Conservation (phyloP, 371 early-diverging fungal genomes). For the Zopfochytrium polystomum region DNA sequence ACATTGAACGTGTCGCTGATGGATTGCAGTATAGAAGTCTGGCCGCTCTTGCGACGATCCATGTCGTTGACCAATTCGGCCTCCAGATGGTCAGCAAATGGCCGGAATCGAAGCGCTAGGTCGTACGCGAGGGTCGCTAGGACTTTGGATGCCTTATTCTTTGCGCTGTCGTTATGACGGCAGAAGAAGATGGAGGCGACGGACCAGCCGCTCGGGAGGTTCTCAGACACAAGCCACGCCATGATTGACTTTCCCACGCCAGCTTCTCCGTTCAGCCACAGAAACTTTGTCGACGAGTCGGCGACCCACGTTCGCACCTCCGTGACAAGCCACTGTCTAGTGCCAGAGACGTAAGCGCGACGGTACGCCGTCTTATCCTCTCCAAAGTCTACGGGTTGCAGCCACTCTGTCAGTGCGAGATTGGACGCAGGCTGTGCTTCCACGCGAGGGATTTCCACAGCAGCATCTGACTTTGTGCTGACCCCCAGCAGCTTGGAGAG, state of each 20-base stretch:
- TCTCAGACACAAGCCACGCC: background rate
- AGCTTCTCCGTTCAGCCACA: slow-evolving; percentile 12
- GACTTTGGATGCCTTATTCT: slow-evolving; percentile 3
- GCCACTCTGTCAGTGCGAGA: slow-evolving; percentile 6
- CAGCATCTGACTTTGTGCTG: too few relatives aligned
- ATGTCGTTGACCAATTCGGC: background rate
- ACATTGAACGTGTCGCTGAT: background rate
- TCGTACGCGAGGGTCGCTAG: slow-evolving; percentile 5
- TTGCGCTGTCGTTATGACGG: slow-evolving; percentile 1
- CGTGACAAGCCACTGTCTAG: slow-evolving; percentile 4
- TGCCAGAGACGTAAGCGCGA: slow-evolving; percentile 4
- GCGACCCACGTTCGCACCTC: slow-evolving; percentile 2
- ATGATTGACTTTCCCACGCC: slow-evolving; percentile 12
- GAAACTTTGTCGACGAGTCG: background rate
- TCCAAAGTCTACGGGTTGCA: slow-evolving; percentile 4
- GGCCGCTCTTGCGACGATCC: background rate
- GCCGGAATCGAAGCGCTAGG: background rate
- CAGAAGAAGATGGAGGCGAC: slow-evolving; percentile 6
- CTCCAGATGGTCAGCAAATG: background rate
- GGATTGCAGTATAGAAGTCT: background rate
- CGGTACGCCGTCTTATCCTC: background rate
- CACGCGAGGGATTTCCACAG: too few relatives aligned
- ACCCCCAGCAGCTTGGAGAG: slow-evolving; percentile 1
- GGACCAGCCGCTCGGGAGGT: background rate
- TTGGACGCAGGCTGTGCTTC: background rate